phyloP scores from a whole-genome alignment of 2,329 filamentous ascomycete genomes.

The Claviceps sp. region DNA sequence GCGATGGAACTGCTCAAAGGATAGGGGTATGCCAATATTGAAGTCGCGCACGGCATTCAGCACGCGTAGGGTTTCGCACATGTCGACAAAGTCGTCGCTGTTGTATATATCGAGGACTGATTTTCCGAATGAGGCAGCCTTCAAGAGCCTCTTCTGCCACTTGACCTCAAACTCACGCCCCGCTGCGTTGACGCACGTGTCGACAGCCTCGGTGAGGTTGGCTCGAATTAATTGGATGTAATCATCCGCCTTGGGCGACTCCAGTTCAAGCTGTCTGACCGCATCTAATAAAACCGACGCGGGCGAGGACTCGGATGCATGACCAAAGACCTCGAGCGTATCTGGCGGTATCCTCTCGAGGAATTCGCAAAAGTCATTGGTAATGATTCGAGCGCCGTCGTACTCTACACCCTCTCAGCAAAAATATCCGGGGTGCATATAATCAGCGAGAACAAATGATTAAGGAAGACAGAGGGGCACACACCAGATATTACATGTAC shows the following conservation, averaged over 20 bases:
- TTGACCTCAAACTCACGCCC: conserved; percentile 81
- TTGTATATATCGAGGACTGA: conserved; percentile 95
- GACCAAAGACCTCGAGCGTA: conserved; percentile 77
- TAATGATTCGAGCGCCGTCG: conserved; percentile 82
- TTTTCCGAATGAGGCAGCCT: conserved; percentile 93
- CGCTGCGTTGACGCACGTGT: conserved; percentile 84
- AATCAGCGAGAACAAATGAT: background rate
- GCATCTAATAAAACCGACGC: conserved; percentile 91
- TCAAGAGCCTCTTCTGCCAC: conserved; percentile 93
- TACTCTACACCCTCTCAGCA: conserved; percentile 29
- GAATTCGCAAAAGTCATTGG: conserved; percentile 93
- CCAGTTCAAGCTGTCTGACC: conserved; percentile 76
- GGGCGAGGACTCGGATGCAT: conserved; percentile 77
- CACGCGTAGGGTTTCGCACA: conserved; percentile 87
- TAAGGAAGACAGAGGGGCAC: conserved; percentile 2
- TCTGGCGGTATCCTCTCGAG: conserved; percentile 84
- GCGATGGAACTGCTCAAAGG: conserved; percentile 86
- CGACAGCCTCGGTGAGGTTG: conserved; percentile 82
- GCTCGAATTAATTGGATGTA: conserved; percentile 89
- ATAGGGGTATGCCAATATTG: conserved; percentile 77
- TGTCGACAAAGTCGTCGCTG: conserved; percentile 96
- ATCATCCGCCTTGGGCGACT: conserved; percentile 94
- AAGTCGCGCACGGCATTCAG: conserved; percentile 88
- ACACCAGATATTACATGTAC: conserved; percentile 79
- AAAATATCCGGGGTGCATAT: background rate